Evolutionary conservation across 2,329 filamentous ascomycete species (phyloP), one percentile per base, ranked within the genome.

Genomic region (Fusarium mangiferae): DNA sequence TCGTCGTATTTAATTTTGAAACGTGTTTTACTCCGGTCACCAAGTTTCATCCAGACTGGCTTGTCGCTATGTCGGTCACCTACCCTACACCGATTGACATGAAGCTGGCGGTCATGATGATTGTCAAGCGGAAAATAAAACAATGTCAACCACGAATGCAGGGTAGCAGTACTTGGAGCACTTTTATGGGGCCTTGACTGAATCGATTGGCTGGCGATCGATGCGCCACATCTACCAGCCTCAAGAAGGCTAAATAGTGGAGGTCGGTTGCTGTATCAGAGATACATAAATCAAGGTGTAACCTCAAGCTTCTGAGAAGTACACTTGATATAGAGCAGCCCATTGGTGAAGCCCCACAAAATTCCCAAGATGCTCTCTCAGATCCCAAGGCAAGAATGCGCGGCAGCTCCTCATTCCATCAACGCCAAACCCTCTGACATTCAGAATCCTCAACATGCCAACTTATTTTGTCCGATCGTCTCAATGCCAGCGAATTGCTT

Each of bases 1-100:
- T 24, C 6, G 2, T 24, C 2, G 24, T 5, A 24, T 44, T 5
- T 7, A 24, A 44, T 44, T 24, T 2, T 7, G 3, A 7, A 42
- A 2, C 14, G 22, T n/a, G 0, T 7, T n/a, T 10, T 42, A 7
- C 0, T 42, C 0, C 6, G 7, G 22, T 42, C 3, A 42, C 6
- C 0, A 17, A 42, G 41, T 24, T 42, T n/a, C 3, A 14, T 42
- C 9, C 0, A 15, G 14, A 42, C 39, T 42, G 39, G 13, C 22
- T 15, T 9, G 22, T 39, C 1, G 8, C 22, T 9, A 15, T 42
- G 1, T 6, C 22, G 22, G 13, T 10, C 8, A 4, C 39, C 14
- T 42, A 42, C 39, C 39, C 39, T 42, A 4, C 22, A 42, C 4
- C 39, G 2, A 9, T 15, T 18, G 15, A 10, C 17, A 36, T 36